Conservation (phyloP, 129 eudicot genomes). For the Heracleum sosnowskyi region DNA sequence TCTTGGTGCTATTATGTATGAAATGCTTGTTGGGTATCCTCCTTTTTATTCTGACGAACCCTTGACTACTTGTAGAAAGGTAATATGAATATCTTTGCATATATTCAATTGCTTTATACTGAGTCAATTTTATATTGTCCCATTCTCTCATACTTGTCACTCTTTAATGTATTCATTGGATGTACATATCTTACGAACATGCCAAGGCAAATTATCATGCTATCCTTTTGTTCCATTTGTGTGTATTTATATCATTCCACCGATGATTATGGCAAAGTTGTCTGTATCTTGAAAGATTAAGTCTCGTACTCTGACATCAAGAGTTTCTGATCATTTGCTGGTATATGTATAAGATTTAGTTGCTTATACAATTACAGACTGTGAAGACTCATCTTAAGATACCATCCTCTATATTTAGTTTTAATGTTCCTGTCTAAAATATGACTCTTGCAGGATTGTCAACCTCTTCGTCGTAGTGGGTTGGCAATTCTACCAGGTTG, state of each 20-base stretch:
- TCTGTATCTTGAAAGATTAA: background rate
- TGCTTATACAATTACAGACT: background rate
- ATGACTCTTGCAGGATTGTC: background rate
- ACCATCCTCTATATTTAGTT: background rate
- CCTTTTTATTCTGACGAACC: conserved; percentile 99
- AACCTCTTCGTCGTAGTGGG: background rate
- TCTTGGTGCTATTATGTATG: conserved; percentile 99
- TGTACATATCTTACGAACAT: background rate
- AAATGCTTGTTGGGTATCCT: conserved; percentile 98
- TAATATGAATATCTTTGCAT: conserved; percentile 18
- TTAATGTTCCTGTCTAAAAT: background rate
- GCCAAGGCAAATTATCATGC: background rate
- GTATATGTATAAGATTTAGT: background rate
- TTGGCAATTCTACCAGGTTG: background rate
- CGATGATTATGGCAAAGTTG: background rate
- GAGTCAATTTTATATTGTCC: background rate
- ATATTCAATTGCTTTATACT: background rate
- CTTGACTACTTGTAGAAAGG: conserved; percentile 98
- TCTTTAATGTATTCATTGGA: background rate
- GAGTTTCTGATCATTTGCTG: background rate
- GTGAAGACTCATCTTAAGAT: background rate
- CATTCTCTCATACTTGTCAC: background rate
- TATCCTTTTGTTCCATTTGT: background rate
- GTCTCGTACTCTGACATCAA: background rate
- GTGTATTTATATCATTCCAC: background rate